Evolutionary conservation across 108 stramenopile species (phyloP).

Genomic region (Nannochloropsis gaditana): DNA sequence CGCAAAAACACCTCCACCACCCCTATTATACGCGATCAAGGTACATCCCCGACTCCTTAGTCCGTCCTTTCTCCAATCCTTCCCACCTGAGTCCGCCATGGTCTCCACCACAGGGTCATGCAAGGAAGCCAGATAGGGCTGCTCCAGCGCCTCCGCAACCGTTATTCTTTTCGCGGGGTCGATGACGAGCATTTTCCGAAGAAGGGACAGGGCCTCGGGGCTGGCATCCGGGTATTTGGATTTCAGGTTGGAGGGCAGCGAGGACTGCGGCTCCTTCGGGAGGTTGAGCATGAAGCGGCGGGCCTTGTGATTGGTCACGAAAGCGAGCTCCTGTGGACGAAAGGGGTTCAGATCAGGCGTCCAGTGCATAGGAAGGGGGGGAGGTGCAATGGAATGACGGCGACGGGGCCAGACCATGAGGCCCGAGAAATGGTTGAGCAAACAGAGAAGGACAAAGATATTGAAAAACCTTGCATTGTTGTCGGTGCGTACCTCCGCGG

Average conservation of each 20-base stretch:
- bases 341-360: background rate
- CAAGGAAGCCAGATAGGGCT: constrained; percentile 57
- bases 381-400: background rate
- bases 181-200: constrained; percentile 69
- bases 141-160: constrained; percentile 74
- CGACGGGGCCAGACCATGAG: background rate
- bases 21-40: too few relatives aligned
- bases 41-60: too few relatives aligned
- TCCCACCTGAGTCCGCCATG: constrained; percentile 23
- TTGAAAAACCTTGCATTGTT: background rate
- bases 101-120: constrained; percentile 51
- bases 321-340: background rate
- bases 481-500: constrained; percentile 70
- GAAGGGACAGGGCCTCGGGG: constrained; percentile 69
- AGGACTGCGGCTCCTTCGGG: constrained; percentile 30
- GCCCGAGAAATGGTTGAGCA: background rate
- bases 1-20: too few relatives aligned
- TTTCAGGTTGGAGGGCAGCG: constrained; percentile 28
- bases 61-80: too few relatives aligned
- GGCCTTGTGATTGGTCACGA: constrained; percentile 29
- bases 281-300: constrained; percentile 53
- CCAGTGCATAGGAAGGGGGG: background rate
- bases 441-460: background rate
- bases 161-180: constrained; percentile 79
- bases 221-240: constrained; percentile 44